phyloP scores from a whole-genome alignment of 805 yeast genomes.

The Lipomyces kockii region DNA sequence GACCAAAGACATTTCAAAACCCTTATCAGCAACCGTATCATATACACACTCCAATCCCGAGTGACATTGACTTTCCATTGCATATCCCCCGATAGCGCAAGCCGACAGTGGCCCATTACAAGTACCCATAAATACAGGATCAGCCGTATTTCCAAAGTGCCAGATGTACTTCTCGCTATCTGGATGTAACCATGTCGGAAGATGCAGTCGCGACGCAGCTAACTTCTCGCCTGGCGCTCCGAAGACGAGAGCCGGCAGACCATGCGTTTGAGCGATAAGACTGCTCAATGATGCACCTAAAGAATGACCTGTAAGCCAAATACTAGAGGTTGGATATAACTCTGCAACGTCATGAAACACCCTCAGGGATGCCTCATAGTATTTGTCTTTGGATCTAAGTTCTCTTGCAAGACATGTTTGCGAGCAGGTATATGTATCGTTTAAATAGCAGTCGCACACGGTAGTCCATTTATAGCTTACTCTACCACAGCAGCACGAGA shows the following conservation, averaged over 20 bases:
- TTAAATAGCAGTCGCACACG: slow-evolving; percentile 89
- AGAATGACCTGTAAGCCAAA: slow-evolving; percentile 96
- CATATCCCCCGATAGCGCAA: slow-evolving; percentile 92
- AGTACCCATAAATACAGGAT: slow-evolving; percentile 94
- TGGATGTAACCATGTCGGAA: slow-evolving; percentile 79
- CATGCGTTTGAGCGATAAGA: slow-evolving; percentile 84
- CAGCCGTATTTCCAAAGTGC: slow-evolving; percentile 97
- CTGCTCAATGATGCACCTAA: slow-evolving; percentile 87
- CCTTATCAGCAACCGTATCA: slow-evolving; percentile 85
- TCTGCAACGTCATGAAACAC: slow-evolving; percentile 72
- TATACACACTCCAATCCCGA: slow-evolving; percentile 85
- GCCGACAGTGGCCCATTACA: slow-evolving; percentile 92
- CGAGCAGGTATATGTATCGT: slow-evolving; percentile 78
- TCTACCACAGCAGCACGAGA: slow-evolving; percentile 96
- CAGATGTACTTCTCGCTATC: slow-evolving; percentile 78
- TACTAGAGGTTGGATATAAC: slow-evolving; percentile 68
- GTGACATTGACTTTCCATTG: slow-evolving; percentile 96
- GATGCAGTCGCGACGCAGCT: slow-evolving; percentile 80
- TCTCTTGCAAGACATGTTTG: slow-evolving; percentile 84
- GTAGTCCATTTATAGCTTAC: slow-evolving; percentile 90
- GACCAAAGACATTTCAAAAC: slow-evolving; percentile 86
- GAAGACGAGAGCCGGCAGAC: slow-evolving; percentile 85
- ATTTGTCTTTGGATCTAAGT: slow-evolving; percentile 72
- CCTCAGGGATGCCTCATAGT: slow-evolving; percentile 78
- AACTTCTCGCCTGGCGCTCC: slow-evolving; percentile 92